Conservation (phyloP, 805 yeast species). For the Kazachstania martiniae region DNA sequence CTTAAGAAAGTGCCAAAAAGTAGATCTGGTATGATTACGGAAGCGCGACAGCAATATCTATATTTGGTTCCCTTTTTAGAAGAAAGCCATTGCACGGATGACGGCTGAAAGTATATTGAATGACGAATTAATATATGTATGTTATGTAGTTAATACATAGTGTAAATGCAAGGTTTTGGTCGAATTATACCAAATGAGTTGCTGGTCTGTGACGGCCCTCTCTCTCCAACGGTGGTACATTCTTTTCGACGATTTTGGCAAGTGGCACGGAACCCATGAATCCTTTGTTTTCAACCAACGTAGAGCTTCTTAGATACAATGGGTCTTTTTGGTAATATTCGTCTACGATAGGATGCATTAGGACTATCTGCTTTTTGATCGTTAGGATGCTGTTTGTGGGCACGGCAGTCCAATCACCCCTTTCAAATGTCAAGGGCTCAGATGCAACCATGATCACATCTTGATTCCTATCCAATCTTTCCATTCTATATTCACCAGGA, state of each 20-base stretch:
- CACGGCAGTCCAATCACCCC: conserved; percentile 96
- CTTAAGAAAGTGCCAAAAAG: too few species aligned
- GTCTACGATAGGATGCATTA: conserved; percentile 83
- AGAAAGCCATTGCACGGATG: too few species aligned
- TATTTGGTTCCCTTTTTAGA: too few species aligned
- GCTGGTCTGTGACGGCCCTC: conserved; percentile 47
- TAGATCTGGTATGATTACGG: too few species aligned
- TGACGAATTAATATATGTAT: too few species aligned
- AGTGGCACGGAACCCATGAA: conserved; percentile 85
- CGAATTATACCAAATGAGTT: too few species aligned
- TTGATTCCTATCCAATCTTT: conserved; percentile 82
- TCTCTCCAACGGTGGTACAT: conserved; percentile 69
- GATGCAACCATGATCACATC: conserved; percentile 95
- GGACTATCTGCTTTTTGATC: conserved; percentile 72
- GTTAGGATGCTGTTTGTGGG: conserved; percentile 86
- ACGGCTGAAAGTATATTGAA: too few species aligned
- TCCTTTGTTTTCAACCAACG: conserved; percentile 83
- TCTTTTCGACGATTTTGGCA: conserved; percentile 37
- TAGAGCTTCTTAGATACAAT: conserved; percentile 55
- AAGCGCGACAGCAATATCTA: too few species aligned
- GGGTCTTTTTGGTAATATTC: conserved; percentile 77
- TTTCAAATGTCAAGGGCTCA: conserved; percentile 91
- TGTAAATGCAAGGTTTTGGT: too few species aligned
- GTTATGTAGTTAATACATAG: too few species aligned
- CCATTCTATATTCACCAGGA: conserved; percentile 92